Evolutionary conservation across 2,329 filamentous ascomycete genomes (phyloP), one percentile per base, ranked within the genome.

Genomic region (Sporothrix mexicana): DNA sequence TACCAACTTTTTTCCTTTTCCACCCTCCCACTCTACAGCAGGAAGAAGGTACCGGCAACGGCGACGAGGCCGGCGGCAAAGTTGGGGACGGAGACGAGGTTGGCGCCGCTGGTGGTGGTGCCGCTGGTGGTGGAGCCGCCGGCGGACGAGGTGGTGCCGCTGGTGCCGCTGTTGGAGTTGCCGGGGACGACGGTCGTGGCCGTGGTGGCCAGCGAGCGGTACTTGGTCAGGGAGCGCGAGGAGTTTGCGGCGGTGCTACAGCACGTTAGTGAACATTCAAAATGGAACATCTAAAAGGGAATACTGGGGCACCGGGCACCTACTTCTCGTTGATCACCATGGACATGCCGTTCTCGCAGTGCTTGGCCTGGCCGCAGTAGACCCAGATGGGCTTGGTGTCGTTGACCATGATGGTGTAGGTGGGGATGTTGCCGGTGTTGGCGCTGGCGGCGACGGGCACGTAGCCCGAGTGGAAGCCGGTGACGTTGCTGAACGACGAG

Each of bases 261-360:
- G n/a, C 61, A 4, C 1, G 70, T 73, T 71, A 73, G 73, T 5
- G 43, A 36, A 45, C 25, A 13, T n/a, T 51, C 49, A 51, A 51
- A n/a, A 13, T n/a, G 43, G 43, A 45, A 45, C 7, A 45, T 45
- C 17, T 4, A 5, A 36, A n/a, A 30, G 8, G 41, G 30, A 36
- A 36, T 36, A 36, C 30, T 4, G 30, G 30, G 30, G 5, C 30
- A 6, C 13, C 17, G 36, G 55, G 5, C 25, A 82, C 90, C 82
- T 82, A 92, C 90, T 91, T 85, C 82, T 88, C 88, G 81, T 95
- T 94, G 79, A 94, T 90, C 45, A 93, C 91, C 84, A 93, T 91
- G 73, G 87, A 86, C 91, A 94, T 94, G 74, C 92, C 92, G 66
- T 80, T 83, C 81, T 94, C 88, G 82, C 93, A 96, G 83, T 96